Conservation (phyloP, 1,139 yeast genomes). For the Candida sp. region DNA sequence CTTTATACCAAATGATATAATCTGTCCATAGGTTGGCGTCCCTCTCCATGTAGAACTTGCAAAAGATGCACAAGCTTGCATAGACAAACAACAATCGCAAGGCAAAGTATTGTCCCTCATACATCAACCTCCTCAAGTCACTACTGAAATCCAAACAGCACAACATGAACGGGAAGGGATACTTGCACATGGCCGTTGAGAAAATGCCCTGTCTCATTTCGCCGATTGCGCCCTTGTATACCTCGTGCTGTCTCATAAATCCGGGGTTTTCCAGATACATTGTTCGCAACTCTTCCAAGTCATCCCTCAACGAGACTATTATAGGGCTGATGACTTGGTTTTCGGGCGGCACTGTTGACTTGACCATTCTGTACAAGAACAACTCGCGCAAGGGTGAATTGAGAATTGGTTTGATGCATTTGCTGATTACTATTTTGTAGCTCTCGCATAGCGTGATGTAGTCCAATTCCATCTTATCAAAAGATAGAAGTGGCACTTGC, state of each 20-base stretch:
- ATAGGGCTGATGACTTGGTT: neutral
- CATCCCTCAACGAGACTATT: neutral
- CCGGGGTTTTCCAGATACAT: neutral
- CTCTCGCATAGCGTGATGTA: neutral
- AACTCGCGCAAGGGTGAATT: neutral
- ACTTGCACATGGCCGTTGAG: neutral
- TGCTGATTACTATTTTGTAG: neutral
- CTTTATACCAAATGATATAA: constrained; percentile 13
- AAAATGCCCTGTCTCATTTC: constrained; percentile 1
- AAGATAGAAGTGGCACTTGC: neutral
- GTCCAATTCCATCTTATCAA: neutral
- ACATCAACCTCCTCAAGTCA: neutral
- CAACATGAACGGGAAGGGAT: constrained; percentile 1
- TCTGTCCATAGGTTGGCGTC: constrained; percentile 14
- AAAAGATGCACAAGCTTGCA: constrained; percentile 11
- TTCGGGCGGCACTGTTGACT: neutral
- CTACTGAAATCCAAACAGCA: neutral
- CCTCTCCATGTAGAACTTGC: constrained; percentile 8
- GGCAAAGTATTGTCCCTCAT: constrained; percentile 10
- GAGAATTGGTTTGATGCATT: constrained; percentile 1
- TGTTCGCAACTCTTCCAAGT: neutral
- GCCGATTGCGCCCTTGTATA: neutral
- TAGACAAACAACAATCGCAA: constrained; percentile 16
- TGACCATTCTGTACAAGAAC: constrained; percentile 1
- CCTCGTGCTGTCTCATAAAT: neutral